A percentile compares a stretch with the other conserved stretches of the same genome.
Conservation (phyloP, 2,329 filamentous ascomycete genomes). For the Xylariaceae sp. region DNA sequence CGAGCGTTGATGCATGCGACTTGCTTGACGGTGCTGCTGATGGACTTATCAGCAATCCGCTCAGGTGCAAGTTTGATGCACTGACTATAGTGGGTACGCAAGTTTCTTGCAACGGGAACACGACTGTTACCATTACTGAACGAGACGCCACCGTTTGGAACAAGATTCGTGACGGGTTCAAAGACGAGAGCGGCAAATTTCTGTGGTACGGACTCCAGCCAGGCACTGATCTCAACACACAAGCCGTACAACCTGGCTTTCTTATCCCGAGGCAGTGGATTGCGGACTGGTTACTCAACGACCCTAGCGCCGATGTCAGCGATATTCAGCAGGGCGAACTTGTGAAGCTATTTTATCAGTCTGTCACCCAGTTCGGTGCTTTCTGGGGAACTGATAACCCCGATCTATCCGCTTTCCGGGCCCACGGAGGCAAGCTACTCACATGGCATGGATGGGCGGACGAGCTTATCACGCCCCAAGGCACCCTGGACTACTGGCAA, state of each 20-base stretch:
- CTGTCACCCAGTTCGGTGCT: constrained; percentile 18
- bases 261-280: constrained; percentile 21
- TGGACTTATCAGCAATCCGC: constrained; percentile 44
- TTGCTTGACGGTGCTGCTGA: constrained; percentile 46
- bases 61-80: constrained; percentile 40
- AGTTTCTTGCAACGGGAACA: constrained; percentile 28
- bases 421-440: constrained; percentile 40
- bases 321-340: constrained; percentile 29
- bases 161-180: constrained; percentile 18
- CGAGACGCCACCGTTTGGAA: constrained; percentile 17
- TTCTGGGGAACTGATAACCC: constrained; percentile 31
- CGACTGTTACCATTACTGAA: constrained; percentile 32
- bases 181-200: constrained; percentile 13
- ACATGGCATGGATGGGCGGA: constrained; percentile 43
- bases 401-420: constrained; percentile 28
- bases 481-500: constrained; percentile 34
- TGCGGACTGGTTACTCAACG: constrained; percentile 24
- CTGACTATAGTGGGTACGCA: constrained; percentile 36
- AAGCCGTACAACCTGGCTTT: constrained; percentile 18
- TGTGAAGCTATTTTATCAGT: constrained; percentile 19
- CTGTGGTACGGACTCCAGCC: constrained; percentile 19
- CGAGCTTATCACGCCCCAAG: constrained; percentile 33
- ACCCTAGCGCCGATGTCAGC: constrained; percentile 28
- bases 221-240: constrained; percentile 5
- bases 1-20: constrained; percentile 48